Percentiles rank a stretch among this genome's conserved stretches.
phyloP scores from a whole-genome alignment of 768 basidiomycete species.

The Russula compacta region DNA sequence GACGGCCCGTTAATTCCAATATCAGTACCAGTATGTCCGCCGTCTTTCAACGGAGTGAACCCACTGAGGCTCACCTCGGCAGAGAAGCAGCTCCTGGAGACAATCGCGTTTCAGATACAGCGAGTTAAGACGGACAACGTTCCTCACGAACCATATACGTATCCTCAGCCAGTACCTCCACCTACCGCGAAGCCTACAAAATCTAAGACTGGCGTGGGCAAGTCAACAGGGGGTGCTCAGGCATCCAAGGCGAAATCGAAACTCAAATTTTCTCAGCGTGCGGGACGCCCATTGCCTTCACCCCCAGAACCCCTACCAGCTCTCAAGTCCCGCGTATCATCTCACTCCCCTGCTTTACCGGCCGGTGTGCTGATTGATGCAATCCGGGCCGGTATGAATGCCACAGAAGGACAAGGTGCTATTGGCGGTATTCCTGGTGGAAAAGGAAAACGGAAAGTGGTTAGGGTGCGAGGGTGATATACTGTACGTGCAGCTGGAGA shows the following conservation, averaged over 20 bases:
- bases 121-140: constrained; percentile 58
- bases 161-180: constrained; percentile 23
- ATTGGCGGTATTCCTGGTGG: constrained; percentile 12
- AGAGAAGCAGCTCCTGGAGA: constrained; percentile 72
- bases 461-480: constrained; percentile 15
- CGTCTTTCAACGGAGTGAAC: not conserved
- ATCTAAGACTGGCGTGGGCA: constrained; percentile 17
- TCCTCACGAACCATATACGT: constrained; percentile 54
- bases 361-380: constrained; percentile 19
- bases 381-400: constrained; percentile 19
- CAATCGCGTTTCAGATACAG: constrained; percentile 68
- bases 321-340: constrained; percentile 45
- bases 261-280: constrained; percentile 19
- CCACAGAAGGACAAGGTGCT: constrained; percentile 12
- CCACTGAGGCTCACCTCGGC: constrained; percentile 1
- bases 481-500: not conserved
- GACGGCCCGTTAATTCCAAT: constrained; percentile 47
- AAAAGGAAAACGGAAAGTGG: constrained; percentile 21
- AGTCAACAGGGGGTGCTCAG: constrained; percentile 22
- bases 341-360: constrained; percentile 17
- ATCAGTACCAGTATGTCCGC: constrained; percentile 64
- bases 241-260: constrained; percentile 22
- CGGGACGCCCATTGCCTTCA: constrained; percentile 41
- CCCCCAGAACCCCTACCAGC: constrained; percentile 73
- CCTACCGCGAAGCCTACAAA: constrained; percentile 27